A percentile compares a stretch with the other conserved stretches of the same genome.
Conservation (phyloP, 441 rosid genomes). For the Aleurites moluccanus region DNA sequence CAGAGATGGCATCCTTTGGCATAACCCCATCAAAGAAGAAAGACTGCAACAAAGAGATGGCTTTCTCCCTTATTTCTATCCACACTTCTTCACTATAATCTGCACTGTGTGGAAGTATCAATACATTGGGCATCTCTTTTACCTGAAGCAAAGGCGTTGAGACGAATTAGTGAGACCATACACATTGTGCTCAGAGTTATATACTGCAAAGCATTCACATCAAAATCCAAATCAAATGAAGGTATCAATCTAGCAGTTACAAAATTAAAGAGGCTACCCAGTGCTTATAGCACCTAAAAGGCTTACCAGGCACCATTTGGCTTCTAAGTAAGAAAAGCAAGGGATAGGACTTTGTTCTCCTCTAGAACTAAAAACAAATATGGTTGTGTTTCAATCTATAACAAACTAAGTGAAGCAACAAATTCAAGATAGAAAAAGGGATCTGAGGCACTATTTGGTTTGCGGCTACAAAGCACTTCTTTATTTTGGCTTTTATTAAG, state of each 20-base stretch:
- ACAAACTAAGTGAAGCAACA: neutral
- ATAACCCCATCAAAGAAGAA: conserved; percentile 75
- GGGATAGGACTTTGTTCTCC: neutral
- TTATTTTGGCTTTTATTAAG: neutral
- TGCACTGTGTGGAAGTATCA: conserved; percentile 95
- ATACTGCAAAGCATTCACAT: neutral
- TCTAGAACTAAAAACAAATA: neutral
- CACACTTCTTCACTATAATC: conserved; percentile 99
- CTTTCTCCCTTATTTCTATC: conserved; percentile 96
- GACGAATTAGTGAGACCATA: conserved; percentile 9
- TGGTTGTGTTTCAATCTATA: conserved; percentile 2
- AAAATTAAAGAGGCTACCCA: neutral
- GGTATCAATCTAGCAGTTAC: neutral
- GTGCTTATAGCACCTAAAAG: neutral
- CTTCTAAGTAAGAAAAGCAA: conserved; percentile 6
- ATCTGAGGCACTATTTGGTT: neutral
- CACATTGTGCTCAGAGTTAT: neutral
- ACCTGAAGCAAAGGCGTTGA: conserved; percentile 50
- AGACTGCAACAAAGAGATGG: conserved; percentile 75
- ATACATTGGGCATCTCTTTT: conserved; percentile 98
- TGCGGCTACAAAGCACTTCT: neutral
- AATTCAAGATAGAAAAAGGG: neutral
- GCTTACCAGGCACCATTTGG: neutral
- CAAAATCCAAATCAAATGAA: neutral
- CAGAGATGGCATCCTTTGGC: conserved; percentile 75